Evolutionary conservation across 2,329 filamentous ascomycete genomes (phyloP), one percentile per base, ranked within the genome.

Genomic region (Alternaria novae-zelandiae): DNA sequence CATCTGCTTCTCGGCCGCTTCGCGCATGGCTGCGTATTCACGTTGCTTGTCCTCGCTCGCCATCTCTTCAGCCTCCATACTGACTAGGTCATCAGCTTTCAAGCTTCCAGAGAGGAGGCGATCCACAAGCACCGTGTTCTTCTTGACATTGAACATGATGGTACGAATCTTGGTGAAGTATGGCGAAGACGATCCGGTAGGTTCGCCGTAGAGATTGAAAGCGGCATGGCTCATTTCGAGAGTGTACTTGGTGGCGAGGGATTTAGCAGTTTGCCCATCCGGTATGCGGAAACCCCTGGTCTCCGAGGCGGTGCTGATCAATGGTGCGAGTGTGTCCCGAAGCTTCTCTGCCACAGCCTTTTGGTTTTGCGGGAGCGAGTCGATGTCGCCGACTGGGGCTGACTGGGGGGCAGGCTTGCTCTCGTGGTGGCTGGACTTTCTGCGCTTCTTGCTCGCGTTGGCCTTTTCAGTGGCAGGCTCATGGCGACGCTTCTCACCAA

Each of bases 1-100:
- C 49, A 95, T 92, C 78, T 95, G 92, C 73, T 94, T 92, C 75
- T 96, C 92, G 0, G 89, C 89, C 64, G 89, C 87, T 54, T 92
- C 91, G 78, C 91, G 91, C 85, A 95, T 89, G 71, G 90, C 88
- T 15, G 91, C 91, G 23, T 88, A 91, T 77, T 93, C 88, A 26
- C 86, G 86, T 78, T 97, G 93, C 74, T 94, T 86, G 78, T 98
- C 94, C 64, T 96, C 92, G 60, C 92, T 97, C 2, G 94, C 94
- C 85, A 99, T 92, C 74, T 97, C 93, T 75, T 96, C 92, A 2
- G 91, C 88, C 13, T 89, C 90, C 96, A 99, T 97, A 56, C 88
- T 87, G n/a, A 93, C 92, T 49, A 99, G 85, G 60, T 89, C 88
- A n/a, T 90, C 84, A 0, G 95, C 89, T 7, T 90, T 88, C 36